phyloP scores from a whole-genome alignment of 2,329 filamentous ascomycete genomes.

The Akanthomyces uredinophilus region DNA sequence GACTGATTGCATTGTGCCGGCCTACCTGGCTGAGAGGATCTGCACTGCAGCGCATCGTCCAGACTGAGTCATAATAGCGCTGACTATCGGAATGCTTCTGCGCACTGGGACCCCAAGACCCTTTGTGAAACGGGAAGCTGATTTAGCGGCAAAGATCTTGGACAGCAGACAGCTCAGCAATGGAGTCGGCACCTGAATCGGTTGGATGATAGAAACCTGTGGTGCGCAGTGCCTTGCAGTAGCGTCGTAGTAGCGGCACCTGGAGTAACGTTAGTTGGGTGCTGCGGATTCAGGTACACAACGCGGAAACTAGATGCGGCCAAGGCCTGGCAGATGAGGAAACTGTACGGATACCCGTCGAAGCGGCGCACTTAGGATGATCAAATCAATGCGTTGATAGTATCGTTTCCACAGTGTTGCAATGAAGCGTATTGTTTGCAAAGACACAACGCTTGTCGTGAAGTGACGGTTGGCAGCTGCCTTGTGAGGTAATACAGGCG shows the following conservation, averaged over 20 bases:
- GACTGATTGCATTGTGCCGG: no score
- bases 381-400: no score
- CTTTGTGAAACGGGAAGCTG: slow-evolving; percentile 1
- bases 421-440: no score
- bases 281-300: neutral
- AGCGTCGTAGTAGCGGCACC: neutral
- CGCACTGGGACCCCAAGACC: neutral
- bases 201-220: neutral
- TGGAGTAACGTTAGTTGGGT: neutral
- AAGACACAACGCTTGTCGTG: neutral
- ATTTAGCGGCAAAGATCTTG: neutral
- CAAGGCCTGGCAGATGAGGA: neutral
- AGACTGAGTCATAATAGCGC: neutral
- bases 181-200: neutral
- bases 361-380: no score
- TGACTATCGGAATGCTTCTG: neutral
- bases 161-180: slow-evolving; percentile 1
- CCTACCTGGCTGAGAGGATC: neutral
- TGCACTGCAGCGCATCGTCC: neutral
- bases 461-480: neutral
- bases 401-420: no score
- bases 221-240: neutral
- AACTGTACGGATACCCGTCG: neutral
- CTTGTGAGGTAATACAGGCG: neutral
- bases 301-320: neutral